A percentile compares a stretch with the other conserved stretches of the same genome.
Evolutionary conservation across 208 protist species (phyloP).

Genomic region (Acanthamoeba rhysodes): DNA sequence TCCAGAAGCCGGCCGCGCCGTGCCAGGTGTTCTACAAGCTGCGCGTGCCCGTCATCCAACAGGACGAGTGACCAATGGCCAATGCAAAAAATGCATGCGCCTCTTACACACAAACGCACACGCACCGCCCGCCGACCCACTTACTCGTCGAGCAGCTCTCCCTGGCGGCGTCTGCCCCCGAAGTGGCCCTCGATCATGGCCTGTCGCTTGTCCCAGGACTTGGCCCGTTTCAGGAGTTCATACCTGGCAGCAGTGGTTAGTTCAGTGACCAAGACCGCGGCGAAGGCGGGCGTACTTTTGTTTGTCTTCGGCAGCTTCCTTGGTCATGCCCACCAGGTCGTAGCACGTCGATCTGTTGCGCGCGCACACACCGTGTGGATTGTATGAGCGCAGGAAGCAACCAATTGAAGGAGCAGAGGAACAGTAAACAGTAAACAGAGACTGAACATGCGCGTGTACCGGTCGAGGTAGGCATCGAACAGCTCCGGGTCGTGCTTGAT

Average conservation of each 20-base stretch:
- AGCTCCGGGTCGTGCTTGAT: conserved; percentile 29
- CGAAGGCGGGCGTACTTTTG: not conserved
- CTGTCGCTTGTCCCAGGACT: not conserved
- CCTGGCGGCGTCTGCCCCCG: not conserved
- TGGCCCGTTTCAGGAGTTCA: not conserved
- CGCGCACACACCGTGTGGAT: no score
- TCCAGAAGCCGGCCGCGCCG: conserved; percentile 38
- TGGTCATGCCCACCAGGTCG: not conserved
- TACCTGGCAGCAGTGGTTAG: not conserved
- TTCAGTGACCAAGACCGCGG: no score
- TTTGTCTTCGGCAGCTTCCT: conserved; percentile 15
- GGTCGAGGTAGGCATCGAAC: not conserved
- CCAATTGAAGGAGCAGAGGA: not conserved
- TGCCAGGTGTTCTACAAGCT: conserved; percentile 62
- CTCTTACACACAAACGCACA: no score
- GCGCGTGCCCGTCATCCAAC: conserved; percentile 28
- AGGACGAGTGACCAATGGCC: no score
- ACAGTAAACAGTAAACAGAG: not conserved
- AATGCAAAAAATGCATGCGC: no score
- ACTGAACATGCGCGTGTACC: not conserved
- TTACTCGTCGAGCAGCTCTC: not conserved
- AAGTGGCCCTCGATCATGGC: conserved; percentile 29
- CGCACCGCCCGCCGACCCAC: no score
- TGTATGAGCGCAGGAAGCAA: no score
- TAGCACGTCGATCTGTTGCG: not conserved